Percentiles rank a stretch among this genome's conserved stretches.
phyloP scores from a whole-genome alignment of 169 alveolate species.

The Plasmodium knowlesi region DNA sequence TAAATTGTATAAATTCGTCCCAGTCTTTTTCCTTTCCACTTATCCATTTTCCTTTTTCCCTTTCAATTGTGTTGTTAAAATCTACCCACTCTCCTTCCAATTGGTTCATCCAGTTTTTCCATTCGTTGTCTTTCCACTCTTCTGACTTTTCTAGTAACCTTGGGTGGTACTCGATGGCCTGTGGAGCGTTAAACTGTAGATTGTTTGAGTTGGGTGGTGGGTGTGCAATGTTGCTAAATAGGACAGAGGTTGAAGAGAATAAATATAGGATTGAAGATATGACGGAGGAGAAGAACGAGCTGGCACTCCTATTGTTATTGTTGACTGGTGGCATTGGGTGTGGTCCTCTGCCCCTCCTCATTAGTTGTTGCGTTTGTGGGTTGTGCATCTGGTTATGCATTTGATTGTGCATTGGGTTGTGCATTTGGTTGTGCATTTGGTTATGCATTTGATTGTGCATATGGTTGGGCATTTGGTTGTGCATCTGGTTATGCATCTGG shows the following conservation, averaged over 20 bases:
- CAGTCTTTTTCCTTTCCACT: constrained; percentile 12
- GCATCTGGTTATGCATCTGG: too few relatives aligned
- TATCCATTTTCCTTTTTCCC: constrained; percentile 1
- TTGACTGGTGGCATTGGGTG: background rate
- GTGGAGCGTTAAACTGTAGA: background rate
- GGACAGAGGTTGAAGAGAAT: constrained; percentile 14
- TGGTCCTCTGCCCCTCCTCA: background rate
- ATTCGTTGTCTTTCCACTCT: constrained; percentile 34
- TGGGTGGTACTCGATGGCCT: background rate
- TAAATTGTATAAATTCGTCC: constrained; percentile 4
- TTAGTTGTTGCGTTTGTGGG: background rate
- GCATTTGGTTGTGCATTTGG: too few relatives aligned
- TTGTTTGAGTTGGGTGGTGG: background rate
- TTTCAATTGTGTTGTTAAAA: background rate
- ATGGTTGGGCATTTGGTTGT: too few relatives aligned
- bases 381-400: background rate
- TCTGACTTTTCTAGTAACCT: background rate
- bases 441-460: too few relatives aligned
- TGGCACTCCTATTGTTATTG: background rate
- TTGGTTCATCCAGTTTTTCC: background rate
- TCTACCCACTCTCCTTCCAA: constrained; percentile 9
- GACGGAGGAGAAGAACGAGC: background rate
- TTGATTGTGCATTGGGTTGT: too few relatives aligned
- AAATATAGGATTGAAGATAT: background rate
- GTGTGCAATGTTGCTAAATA: background rate